Evolutionary conservation across 768 basidiomycete species (phyloP), one percentile per base, ranked within the genome.

Genomic region (Amanita subjunquillea): DNA sequence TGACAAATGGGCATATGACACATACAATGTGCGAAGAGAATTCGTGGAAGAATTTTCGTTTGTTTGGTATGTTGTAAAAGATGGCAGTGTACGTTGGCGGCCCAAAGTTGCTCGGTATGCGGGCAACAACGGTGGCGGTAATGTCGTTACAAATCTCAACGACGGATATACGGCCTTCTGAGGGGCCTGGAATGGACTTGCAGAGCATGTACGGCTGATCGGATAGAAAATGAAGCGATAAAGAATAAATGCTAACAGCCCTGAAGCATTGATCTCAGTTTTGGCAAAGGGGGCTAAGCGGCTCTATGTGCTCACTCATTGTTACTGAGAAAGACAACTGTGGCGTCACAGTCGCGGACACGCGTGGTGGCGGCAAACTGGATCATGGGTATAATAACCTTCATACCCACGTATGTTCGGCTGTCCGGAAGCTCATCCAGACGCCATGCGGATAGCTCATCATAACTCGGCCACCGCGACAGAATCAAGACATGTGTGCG

Each of bases 71-170:
- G 51, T 60, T 50, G 45, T 38, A 50, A 55, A 27, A 59, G 52
- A 44, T 59, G 55, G 59, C 61, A 15, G 64, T 54, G 41, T 53
- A 53, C 13, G 59, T 58, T 32, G 63, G 63, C 22, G 60, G 62
- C 29, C 63, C 68, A 48, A 65, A 59, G 49, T 63, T 53, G 7
- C 60, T 65, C n/a, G 57, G 57, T 17, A 64, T 57, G 29, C 60
- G 50, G 42, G 43, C 56, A 54, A 59, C 43, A 30, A 53, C 54
- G 1, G 50, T 55, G 30, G 58, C 61, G 3, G 60, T 50, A 10
- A 59, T 50, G 22, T 54, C 40, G 4, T 52, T 45, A 41, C 50
- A 51, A 2, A 48, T 47, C 20, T 55, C 44, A 8, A 49, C 38
- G 6, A 45, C 44, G 1, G 51, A 53, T 29, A 38, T 34, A 17